Base-by-base conservation (phyloP, 805 yeast genomes). In the Spencermartinsiella europaea region DNA sequence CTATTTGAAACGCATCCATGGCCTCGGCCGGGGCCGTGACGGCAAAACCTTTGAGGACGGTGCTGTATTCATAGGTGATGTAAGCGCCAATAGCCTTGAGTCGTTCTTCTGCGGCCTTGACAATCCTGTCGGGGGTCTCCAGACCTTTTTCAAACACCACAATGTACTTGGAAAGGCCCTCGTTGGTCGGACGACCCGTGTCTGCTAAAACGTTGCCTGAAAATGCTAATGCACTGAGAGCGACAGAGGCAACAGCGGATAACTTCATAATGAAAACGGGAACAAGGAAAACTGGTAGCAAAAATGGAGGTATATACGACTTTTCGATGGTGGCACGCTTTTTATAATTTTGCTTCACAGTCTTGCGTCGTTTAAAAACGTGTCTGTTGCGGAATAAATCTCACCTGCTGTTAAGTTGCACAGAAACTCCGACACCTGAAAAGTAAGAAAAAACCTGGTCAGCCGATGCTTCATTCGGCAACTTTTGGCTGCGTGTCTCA, bases 31-130 rank as follows among this genome's bases (percentile, higher is more conserved):
- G 73, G 4, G 73, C 49, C 3, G 63, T 62, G 46, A 74, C 65
- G 4, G 76, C 65, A 57, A 75, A 75, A 0, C 81, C 81, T 46
- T 74, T 71, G 35, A 76, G 60, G 10, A 74, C 64, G 2, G 70
- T 66, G 41, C 63, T 57, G 59, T 73, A 76, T 48, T 75, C 78
- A 51, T 73, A 75, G 15, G 71, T 70, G 40, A 77, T 67, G 15
- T 51, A 54, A 3, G 76, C 80, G 5, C 78, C 79, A 5, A 71
- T 48, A 10, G 59, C 55, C 34, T 59, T 52, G 21, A 75, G 63
- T 27, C 64, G 54, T 10, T 57, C 45, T 41, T 66, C 69, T 7
- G 74, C 61, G 2, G 59, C 57, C 3, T 59, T 54, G 14, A 70
- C 58, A 33, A 60, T 57, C 4, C 58, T 52, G 34, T 62, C 61